These are phyloP conservation scores for Fusarium sublunatum DNA, from an alignment of 2,329 filamentous ascomycete genomes.

Conservation along the genomic window DNA sequence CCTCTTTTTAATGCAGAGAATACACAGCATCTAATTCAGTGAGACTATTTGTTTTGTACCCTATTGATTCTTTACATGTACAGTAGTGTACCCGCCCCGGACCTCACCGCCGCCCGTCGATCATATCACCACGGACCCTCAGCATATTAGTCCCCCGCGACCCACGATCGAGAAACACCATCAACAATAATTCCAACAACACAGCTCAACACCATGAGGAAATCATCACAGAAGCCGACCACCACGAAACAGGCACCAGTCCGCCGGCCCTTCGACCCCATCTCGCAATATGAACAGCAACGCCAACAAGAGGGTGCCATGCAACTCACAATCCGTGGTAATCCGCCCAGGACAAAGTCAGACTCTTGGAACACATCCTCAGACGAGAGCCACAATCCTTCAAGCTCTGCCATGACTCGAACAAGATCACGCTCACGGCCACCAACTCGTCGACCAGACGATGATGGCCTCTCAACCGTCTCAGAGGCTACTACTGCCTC, in stretches of 20 bases:
- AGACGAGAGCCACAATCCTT: conserved; percentile 24
- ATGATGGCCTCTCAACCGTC: conserved; percentile 43
- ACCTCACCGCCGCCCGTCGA: conserved; percentile 31
- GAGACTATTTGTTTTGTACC: conserved; percentile 12
- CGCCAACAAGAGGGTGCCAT: conserved; percentile 40
- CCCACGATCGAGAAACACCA: conserved; percentile 26
- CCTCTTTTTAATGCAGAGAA: conserved; percentile 18
- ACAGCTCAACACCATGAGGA: conserved; percentile 29
- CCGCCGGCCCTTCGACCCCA: conserved; percentile 32
- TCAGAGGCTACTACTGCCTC: conserved; percentile 40
- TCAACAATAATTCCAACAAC: conserved; percentile 17
- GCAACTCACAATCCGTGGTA: conserved; percentile 44
- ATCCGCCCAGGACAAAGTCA: conserved; percentile 38
- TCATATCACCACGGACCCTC: conserved; percentile 20
- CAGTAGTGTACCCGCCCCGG: conserved; percentile 25
- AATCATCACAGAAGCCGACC: conserved; percentile 34
- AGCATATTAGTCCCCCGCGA: conserved; percentile 3
- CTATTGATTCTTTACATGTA: conserved; percentile 24
- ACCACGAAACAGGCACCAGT: conserved; percentile 19
- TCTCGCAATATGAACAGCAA: conserved; percentile 39
- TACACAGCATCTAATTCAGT: conserved; percentile 23
- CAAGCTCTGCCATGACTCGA: conserved; percentile 31
- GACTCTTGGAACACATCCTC: conserved; percentile 31
- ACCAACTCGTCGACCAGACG: conserved; percentile 30
- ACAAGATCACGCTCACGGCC: conserved; percentile 40